These are phyloP conservation scores for Saksenaea oblongispora DNA, from an alignment of 371 early-diverging fungal species.

Conservation along the genomic window DNA sequence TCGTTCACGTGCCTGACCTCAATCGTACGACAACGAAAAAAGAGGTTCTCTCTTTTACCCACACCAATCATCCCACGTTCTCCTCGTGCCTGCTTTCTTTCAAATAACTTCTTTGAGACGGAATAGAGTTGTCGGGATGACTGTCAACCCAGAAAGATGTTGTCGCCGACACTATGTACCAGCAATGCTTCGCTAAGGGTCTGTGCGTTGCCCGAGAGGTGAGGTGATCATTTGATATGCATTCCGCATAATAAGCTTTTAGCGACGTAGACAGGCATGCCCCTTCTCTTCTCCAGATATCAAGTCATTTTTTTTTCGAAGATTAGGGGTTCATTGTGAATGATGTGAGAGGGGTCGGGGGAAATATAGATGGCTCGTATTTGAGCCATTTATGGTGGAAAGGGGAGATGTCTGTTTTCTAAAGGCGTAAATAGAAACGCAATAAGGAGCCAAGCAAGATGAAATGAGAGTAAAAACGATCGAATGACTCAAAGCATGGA, in stretches of 20 bases:
- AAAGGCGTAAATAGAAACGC: background rate
- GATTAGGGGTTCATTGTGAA: no score
- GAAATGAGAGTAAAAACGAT: background rate
- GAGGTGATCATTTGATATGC: background rate
- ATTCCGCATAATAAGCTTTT: background rate
- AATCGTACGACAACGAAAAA: background rate
- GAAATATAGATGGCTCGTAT: background rate
- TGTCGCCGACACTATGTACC: background rate
- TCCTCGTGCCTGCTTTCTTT: constrained; percentile 1
- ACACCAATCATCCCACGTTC: background rate
- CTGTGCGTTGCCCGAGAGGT: background rate
- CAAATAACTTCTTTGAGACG: background rate
- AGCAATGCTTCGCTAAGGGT: background rate
- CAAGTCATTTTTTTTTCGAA: background rate
- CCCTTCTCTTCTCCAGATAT: background rate
- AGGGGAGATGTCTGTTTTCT: background rate
- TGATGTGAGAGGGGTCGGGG: background rate
- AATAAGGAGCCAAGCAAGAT: background rate
- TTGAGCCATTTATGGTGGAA: background rate
- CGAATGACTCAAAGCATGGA: background rate
- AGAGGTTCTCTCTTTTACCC: background rate
- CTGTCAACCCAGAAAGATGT: background rate
- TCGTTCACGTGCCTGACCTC: background rate
- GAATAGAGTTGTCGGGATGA: background rate
- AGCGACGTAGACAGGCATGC: background rate